Conservation (phyloP, 2,329 filamentous ascomycete genomes). For the Ceratocystiopsis minuta region DNA sequence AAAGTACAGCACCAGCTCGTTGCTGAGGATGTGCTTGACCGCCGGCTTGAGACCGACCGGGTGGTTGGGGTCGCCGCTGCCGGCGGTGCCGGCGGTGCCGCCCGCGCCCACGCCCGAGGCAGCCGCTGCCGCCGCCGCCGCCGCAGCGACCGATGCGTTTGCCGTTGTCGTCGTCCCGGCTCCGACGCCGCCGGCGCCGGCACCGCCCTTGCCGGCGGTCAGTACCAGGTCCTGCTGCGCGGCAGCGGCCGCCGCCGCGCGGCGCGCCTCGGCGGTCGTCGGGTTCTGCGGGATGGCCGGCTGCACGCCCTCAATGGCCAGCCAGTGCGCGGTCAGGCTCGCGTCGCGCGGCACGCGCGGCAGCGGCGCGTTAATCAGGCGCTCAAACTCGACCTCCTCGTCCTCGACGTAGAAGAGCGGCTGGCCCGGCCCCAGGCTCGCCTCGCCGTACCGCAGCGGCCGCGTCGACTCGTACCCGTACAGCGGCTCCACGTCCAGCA, state of each 20-base stretch:
- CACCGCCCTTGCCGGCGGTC: conserved; percentile 71
- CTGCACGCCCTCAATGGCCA: conserved; percentile 92
- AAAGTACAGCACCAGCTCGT: conserved; percentile 92
- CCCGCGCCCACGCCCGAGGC: background rate
- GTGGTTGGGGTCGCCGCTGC: conserved; percentile 72
- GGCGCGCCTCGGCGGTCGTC: conserved; percentile 60
- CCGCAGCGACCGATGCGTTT: conserved; percentile 46
- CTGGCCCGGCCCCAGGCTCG: conserved; percentile 81
- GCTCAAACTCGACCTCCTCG: conserved; percentile 97
- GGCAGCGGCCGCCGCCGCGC: background rate
- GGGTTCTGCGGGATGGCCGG: conserved; percentile 94
- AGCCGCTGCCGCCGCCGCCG: conserved; percentile 44
- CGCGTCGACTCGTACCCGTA: conserved; percentile 92
- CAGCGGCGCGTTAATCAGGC: conserved; percentile 88
- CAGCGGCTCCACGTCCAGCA: conserved; percentile 82
- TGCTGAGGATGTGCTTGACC: conserved; percentile 90
- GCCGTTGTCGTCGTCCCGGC: conserved; percentile 70
- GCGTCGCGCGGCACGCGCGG: conserved; percentile 90
- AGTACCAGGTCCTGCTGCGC: conserved; percentile 63
- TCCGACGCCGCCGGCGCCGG: conserved; percentile 19
- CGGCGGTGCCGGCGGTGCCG: background rate
- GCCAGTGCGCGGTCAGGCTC: conserved; percentile 90
- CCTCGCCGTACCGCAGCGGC: conserved; percentile 80
- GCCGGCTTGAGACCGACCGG: conserved; percentile 71
- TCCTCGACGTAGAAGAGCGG: conserved; percentile 95